These are phyloP conservation scores for Brassica rapa DNA, from an alignment of 345 rosid species.

Conservation along the genomic window DNA sequence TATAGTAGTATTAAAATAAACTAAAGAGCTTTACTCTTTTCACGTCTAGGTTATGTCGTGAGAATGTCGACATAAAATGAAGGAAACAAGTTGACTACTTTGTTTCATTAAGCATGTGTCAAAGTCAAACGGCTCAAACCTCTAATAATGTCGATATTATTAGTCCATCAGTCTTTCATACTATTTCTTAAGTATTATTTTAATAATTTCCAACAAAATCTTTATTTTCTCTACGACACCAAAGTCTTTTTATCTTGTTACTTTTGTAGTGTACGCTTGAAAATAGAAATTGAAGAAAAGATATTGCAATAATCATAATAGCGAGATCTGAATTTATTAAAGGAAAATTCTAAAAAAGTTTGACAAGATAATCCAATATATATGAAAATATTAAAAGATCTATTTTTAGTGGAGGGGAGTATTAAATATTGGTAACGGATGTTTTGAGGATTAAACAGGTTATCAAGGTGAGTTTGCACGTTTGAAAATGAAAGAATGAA, in stretches of 20 bases:
- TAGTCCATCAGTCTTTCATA: not conserved
- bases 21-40: conserved; percentile 23
- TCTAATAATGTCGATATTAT: conserved; percentile 33
- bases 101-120: conserved; percentile 7
- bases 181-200: not conserved
- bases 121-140: conserved; percentile 21
- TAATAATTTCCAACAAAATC: not conserved
- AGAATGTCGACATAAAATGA: conserved; percentile 42
- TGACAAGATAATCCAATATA: not conserved
- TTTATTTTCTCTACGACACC: not conserved
- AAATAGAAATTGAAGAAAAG: not conserved
- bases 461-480: not conserved
- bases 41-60: conserved; percentile 20
- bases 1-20: not conserved
- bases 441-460: not conserved
- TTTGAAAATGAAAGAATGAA: not conserved
- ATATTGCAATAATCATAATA: not conserved
- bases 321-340: not conserved
- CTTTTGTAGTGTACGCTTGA: conserved; percentile 5
- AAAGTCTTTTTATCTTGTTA: not conserved
- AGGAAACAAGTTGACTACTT: conserved; percentile 16
- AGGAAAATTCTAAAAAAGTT: not conserved
- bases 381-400: not conserved
- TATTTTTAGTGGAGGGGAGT: not conserved
- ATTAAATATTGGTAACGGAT: not conserved